phyloP scores from a whole-genome alignment of 352 stramenopile genomes.

The Phytophthora sansomeana region DNA sequence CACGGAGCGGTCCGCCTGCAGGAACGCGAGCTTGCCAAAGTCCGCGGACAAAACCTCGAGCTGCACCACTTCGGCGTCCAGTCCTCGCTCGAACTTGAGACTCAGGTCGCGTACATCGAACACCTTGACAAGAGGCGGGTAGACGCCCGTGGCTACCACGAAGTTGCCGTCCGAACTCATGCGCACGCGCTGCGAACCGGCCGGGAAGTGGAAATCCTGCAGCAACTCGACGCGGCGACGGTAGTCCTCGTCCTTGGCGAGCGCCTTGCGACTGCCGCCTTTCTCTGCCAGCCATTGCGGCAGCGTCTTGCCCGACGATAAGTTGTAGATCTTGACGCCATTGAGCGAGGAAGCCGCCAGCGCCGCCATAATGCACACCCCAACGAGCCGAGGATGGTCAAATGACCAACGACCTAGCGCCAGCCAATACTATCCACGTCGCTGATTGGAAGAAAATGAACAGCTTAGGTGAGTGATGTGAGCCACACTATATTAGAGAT shows the following conservation, averaged over 20 bases:
- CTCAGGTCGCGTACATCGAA: conserved; percentile 95
- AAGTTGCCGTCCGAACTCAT: conserved; percentile 96
- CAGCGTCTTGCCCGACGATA: conserved; percentile 94
- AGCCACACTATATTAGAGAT: too few relatives aligned
- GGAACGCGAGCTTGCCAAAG: conserved; percentile 98
- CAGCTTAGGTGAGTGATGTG: too few relatives aligned
- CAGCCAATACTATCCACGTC: conserved; percentile 41
- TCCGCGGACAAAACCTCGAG: conserved; percentile 95
- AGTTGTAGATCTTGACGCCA: conserved; percentile 96
- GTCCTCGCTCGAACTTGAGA: conserved; percentile 99
- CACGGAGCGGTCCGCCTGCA: conserved; percentile 96
- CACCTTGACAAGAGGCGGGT: conserved; percentile 97
- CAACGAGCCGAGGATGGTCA: too few relatives aligned
- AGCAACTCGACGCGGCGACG: conserved; percentile 97
- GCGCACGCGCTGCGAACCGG: conserved; percentile 93
- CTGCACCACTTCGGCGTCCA: conserved; percentile 97
- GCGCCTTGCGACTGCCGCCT: conserved; percentile 40
- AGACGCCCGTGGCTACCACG: conserved; percentile 96
- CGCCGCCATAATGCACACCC: conserved; percentile 67
- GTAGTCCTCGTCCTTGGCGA: conserved; percentile 68
- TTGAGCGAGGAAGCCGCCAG: conserved; percentile 88
- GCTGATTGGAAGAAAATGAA: conserved; percentile 21
- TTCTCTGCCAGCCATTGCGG: conserved; percentile 96
- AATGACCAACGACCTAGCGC: conserved; percentile 2
- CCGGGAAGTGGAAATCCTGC: conserved; percentile 99